Base-by-base conservation (phyloP, 805 yeast species). In the Kodamaea sagamina region DNA sequence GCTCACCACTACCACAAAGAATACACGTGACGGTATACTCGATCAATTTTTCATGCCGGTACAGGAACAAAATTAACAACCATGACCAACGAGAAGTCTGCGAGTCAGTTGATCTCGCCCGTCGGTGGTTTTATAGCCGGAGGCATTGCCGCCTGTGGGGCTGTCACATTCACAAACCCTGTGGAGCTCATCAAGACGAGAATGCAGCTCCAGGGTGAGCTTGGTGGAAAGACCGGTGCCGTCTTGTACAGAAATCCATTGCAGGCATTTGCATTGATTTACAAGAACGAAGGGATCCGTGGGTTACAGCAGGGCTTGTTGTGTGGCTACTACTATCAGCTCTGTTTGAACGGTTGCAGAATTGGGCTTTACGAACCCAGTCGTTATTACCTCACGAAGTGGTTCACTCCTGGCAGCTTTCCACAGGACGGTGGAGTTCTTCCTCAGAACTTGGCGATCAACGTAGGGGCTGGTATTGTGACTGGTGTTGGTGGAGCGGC, bases 201-300 rank as follows among this genome's bases (percentile, higher is more conserved):
- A 68, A 86, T 92, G 95, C 99, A 93, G 64, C 72, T 93, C 36
- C 97, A 93, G 65, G 99, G 99, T 47, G 98, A 93, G 66, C 72
- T 92, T 40, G 69, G 79, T 9, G 73, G 83, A 10, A 67, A 75
- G 7, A 62, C 72, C 24, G 75, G 73, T 17, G 74, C 82, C 0
- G 71, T 58, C 43, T 52, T 76, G 16, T 93, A 92, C 65, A 84
- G 76, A 52, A 92, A 93, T 55, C 90, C 96, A 8, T 52, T 86
- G 26, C 98, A 93, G 66, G 96, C 96, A 1, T 68, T 90, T 50
- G 75, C 62, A 0, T 76, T 82, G 9, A 87, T 92, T 45, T 81
- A 69, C 60, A 76, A 74, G 56, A 79, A 84, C 53, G 99, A 93
- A 66, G 99, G 99, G 29, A 56, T 92, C 25, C 69, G 81, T 43